Evolutionary conservation across 2,329 filamentous ascomycete genomes (phyloP).

Genomic region (Trichophyton simii): DNA sequence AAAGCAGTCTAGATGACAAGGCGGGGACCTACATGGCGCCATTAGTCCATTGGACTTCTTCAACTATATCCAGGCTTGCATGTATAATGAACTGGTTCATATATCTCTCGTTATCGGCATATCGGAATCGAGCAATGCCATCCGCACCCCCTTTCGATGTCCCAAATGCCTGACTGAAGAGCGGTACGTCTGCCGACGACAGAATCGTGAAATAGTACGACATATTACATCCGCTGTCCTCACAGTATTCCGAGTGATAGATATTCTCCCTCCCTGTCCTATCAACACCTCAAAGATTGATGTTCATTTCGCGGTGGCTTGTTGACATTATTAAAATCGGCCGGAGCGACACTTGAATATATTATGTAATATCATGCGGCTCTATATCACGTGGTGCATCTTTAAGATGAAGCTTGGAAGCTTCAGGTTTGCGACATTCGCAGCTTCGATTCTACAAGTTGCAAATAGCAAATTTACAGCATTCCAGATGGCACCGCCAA

Average conservation of each 20-base stretch:
- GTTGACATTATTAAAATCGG: not conserved
- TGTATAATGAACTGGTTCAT: constrained; percentile 98
- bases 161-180: constrained; percentile 95
- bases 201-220: constrained; percentile 98
- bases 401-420: not conserved
- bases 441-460: not conserved
- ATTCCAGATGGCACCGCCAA: constrained; percentile 21
- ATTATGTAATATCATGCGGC: not conserved
- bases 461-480: not conserved
- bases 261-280: not conserved
- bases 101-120: constrained; percentile 74
- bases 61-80: constrained; percentile 83
- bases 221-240: constrained; percentile 43
- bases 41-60: constrained; percentile 88
- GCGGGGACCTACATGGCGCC: constrained; percentile 56
- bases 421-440: not conserved
- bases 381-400: not conserved
- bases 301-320: not conserved
- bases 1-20: constrained; percentile 6
- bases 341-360: not conserved
- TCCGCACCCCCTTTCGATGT: constrained; percentile 93
- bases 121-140: constrained; percentile 79
- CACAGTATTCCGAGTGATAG: not conserved
- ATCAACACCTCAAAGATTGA: not conserved
- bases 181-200: constrained; percentile 85